Percentiles rank a stretch among this genome's conserved stretches.
phyloP scores from a whole-genome alignment of 257 asterid genomes.

The Eucommia ulmoides region DNA sequence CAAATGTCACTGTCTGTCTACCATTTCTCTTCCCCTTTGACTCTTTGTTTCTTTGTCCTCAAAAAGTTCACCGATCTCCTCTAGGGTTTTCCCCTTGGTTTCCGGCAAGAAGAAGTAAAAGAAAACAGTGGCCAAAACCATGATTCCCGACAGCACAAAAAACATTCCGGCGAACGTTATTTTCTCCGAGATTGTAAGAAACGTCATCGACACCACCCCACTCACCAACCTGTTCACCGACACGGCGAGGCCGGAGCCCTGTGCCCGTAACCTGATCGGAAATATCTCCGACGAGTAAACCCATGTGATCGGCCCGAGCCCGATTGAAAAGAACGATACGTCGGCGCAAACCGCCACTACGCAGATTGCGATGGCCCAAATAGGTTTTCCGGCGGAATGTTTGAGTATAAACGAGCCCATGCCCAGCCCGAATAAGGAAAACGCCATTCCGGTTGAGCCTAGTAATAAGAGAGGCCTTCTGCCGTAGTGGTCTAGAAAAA shows the following conservation, averaged over 20 bases:
- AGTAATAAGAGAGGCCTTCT: constrained; percentile 59
- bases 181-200: constrained; percentile 40
- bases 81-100: constrained; percentile 65
- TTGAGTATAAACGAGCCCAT: constrained; percentile 44
- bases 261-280: constrained; percentile 61
- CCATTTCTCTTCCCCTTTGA: not conserved
- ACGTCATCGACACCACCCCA: constrained; percentile 63
- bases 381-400: constrained; percentile 31
- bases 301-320: constrained; percentile 92
- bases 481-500: constrained; percentile 61
- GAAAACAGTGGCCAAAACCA: constrained; percentile 44
- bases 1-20: no score
- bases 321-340: constrained; percentile 77
- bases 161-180: constrained; percentile 65
- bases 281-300: constrained; percentile 69
- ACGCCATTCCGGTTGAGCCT: constrained; percentile 47
- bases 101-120: constrained; percentile 74
- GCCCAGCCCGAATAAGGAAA: constrained; percentile 51
- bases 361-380: constrained; percentile 67
- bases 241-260: constrained; percentile 53
- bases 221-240: constrained; percentile 75
- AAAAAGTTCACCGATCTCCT: constrained; percentile 52
- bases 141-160: constrained; percentile 44
- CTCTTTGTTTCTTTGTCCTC: constrained; percentile 23
- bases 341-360: constrained; percentile 61